Evolutionary conservation across 371 early-diverging fungal genomes (phyloP).

Genomic region (Lichtheimia ornata): DNA sequence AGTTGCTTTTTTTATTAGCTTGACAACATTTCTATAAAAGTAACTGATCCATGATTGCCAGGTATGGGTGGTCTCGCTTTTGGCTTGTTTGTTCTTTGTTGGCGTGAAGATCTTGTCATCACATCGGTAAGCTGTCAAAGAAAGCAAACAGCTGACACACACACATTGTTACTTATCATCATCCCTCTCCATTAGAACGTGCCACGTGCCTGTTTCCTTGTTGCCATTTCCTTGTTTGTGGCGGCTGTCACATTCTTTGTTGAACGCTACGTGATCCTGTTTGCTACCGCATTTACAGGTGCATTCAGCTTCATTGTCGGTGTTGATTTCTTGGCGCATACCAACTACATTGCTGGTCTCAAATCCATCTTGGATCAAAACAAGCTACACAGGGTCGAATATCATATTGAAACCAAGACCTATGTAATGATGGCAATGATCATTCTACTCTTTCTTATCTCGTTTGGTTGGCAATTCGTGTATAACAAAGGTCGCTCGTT

Average conservation of each 20-base stretch:
- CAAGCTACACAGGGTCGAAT: slow-evolving; percentile 14
- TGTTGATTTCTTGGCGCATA: slow-evolving; percentile 20
- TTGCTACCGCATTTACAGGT: slow-evolving; percentile 23
- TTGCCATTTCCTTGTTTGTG: slow-evolving; percentile 19
- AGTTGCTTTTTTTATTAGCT: neutral
- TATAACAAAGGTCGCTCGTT: slow-evolving; percentile 24
- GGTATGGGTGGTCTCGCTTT: slow-evolving; percentile 30
- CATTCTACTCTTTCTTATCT: slow-evolving; percentile 24
- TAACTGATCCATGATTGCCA: neutral
- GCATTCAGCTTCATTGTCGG: slow-evolving; percentile 22
- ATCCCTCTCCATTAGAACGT: slow-evolving; percentile 3
- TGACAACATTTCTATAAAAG: too few species aligned
- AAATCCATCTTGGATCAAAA: slow-evolving; percentile 21
- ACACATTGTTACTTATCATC: neutral
- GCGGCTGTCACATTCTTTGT: slow-evolving; percentile 17
- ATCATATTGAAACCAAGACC: slow-evolving; percentile 13
- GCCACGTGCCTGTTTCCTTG: slow-evolving; percentile 26
- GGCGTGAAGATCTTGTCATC: slow-evolving; percentile 34
- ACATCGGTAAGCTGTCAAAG: slow-evolving; percentile 10
- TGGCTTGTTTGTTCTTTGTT: slow-evolving; percentile 37
- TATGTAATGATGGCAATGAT: slow-evolving; percentile 27
- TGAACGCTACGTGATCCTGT: slow-evolving; percentile 22
- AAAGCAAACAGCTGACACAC: neutral
- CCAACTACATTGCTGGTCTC: slow-evolving; percentile 24
- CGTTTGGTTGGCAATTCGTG: slow-evolving; percentile 28